These are phyloP conservation scores for Trichophyton verrucosum DNA, from an alignment of 2,329 filamentous ascomycete genomes.

Conservation along the genomic window DNA sequence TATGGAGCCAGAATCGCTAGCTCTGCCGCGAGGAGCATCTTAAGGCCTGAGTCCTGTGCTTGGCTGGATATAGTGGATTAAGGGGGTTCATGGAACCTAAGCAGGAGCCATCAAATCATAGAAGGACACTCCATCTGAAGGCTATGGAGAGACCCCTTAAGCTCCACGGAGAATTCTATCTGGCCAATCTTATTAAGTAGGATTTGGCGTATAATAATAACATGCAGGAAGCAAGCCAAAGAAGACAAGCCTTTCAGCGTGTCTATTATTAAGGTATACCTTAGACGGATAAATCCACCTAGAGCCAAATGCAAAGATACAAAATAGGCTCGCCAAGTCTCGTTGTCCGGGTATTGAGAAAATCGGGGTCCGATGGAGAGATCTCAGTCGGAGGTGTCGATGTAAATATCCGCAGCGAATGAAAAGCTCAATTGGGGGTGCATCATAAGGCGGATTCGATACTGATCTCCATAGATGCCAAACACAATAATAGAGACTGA, in stretches of 20 bases:
- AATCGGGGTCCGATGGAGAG: background rate
- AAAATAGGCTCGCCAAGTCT: background rate
- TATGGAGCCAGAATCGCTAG: background rate
- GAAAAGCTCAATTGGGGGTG: background rate
- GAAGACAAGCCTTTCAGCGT: background rate
- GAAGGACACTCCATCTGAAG: background rate
- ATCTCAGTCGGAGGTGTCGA: background rate
- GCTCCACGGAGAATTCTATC: background rate
- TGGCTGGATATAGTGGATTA: background rate
- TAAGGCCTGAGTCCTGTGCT: background rate
- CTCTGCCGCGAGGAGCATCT: background rate
- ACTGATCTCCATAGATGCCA: background rate
- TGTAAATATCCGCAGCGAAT: background rate
- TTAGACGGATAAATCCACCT: background rate
- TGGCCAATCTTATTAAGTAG: background rate
- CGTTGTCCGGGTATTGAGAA: background rate
- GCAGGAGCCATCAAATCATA: background rate
- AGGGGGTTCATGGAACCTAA: background rate
- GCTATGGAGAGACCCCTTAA: background rate
- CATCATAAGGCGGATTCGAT: background rate
- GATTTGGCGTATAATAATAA: background rate
- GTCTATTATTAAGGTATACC: background rate
- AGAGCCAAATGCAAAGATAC: background rate
- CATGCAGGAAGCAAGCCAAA: background rate
- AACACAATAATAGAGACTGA: background rate